Base-by-base conservation (phyloP, 345 rosid genomes). In the Populus deltoides region DNA sequence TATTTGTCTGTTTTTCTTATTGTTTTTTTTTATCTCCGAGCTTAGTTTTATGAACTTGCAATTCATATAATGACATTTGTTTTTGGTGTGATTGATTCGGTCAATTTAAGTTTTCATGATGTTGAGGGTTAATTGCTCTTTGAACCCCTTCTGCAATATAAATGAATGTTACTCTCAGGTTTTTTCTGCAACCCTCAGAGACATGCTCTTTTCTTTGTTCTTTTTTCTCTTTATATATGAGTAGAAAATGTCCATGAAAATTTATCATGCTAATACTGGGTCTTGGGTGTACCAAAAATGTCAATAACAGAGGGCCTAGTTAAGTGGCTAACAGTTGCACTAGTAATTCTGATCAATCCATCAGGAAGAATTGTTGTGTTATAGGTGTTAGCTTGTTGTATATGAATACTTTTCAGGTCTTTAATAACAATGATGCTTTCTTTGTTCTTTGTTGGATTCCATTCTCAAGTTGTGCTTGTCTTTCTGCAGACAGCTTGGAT, bases 401-500 rank as follows among this genome's bases (percentile, higher is more conserved):
- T 11, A 35, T 51, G 39, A 69, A 57, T 57, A 10, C 2, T 67
- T 15, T 20, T 69, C 4, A 11, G 49, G 27, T 4, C 43, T 5
- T 61, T 16, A 51, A 24, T 38, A 29, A 66, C 15, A 8, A 13
- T 45, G 27, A 13, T 66, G 13, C 71, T 71, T 49, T 59, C 47
- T 53, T 10, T 38, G 8, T 39, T 70, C 59, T 24, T n/a, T 39
- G 47, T 63, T 75, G 6, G 39, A 43, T 39, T 71, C 43, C 49
- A 12, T 71, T 47, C 77, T 70, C 68, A 49, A 35, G 35, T 81
- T 66, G 65, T 25, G 45, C 72, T 17, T 75, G 70, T 75, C 72
- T 68, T 79, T 82, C 18, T 83, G 86, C 92, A 97, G 99, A 82
- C 88, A 73, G 93, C 93, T 85, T 94, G 99, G 99, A 86, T 91